Base-by-base conservation (phyloP, 2,329 filamentous ascomycete species). In the Ilyonectria sp. region DNA sequence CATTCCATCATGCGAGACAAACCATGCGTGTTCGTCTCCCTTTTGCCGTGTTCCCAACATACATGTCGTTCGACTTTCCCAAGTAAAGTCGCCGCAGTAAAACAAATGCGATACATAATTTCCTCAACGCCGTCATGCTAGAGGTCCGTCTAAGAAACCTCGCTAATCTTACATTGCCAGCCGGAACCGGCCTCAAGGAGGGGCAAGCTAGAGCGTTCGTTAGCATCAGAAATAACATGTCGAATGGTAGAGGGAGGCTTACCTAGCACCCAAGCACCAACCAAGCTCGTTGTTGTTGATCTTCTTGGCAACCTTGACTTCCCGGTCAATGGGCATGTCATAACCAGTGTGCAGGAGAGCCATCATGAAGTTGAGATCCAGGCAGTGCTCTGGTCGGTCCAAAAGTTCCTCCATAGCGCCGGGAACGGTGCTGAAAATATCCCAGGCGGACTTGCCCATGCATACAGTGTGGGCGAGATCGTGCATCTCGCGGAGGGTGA, bases 301-400 rank as follows among this genome's bases (percentile, higher is more conserved):
- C 88, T 98, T 97, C 92, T 99, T 99, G 67, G 95, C 96, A 79
- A 98, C 97, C 87, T 93, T 95, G 72, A 99, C 94, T 82, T 99
- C 96, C 44, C 97, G 89, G 74, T 97, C 94, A 75, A 98, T 91
- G 4, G 95, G 95, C 94, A 99, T 98, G 74, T 98, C 96, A 77
- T 99, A 99, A 3, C 96, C 96, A 6, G 94, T 97, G 82, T 98
- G 95, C 61, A 98, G 85, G 64, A 99, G 86, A 29, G 93, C 93
- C 75, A 97, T 84, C 94, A 98, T 98, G 79, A 98, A 99, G 85
- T 94, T 99, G 75, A 99, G 85, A 82, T 99, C 96, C 76, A 99
- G 84, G 83, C 96, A 99, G 82, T 92, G 93, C 82, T 99, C 95
- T 2, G 96, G 94, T 65, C 95, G 89, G 69, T 89, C 94, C 60